Evolutionary conservation across 805 yeast genomes (phyloP).

Genomic region (Candida schatavii): DNA sequence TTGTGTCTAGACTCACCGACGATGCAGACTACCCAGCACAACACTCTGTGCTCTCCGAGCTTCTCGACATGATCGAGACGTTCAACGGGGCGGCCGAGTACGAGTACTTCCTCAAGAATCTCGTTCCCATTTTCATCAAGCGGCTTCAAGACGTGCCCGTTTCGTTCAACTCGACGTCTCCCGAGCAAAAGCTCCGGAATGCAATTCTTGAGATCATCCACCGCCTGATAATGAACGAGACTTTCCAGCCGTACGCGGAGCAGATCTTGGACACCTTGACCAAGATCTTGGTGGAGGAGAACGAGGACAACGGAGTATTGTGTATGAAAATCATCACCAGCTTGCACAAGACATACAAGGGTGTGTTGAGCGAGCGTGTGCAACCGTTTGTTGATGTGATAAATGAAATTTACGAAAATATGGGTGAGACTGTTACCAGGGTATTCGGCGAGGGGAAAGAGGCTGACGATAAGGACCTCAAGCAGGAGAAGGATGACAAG

Average conservation of each 20-base stretch:
- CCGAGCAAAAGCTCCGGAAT: slow-evolving; percentile 77
- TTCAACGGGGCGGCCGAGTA: slow-evolving; percentile 81
- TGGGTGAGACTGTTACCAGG: slow-evolving; percentile 70
- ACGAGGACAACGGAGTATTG: slow-evolving; percentile 92
- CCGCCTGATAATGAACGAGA: slow-evolving; percentile 78
- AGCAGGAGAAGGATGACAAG: slow-evolving; percentile 20
- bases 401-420: slow-evolving; percentile 71
- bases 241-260: slow-evolving; percentile 67
- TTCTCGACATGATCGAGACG: slow-evolving; percentile 83
- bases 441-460: slow-evolving; percentile 47
- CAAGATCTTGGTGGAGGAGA: slow-evolving; percentile 64
- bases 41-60: slow-evolving; percentile 71
- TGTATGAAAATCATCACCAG: slow-evolving; percentile 86
- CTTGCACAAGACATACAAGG: slow-evolving; percentile 80
- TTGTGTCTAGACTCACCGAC: slow-evolving; percentile 62
- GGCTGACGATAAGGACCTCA: slow-evolving; percentile 1
- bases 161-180: slow-evolving; percentile 61
- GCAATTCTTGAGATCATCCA: slow-evolving; percentile 75
- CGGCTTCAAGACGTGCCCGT: slow-evolving; percentile 68
- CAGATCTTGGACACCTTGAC: slow-evolving; percentile 59
- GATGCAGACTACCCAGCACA: slow-evolving; percentile 55
- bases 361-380: slow-evolving; percentile 63
- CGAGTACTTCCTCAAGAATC: slow-evolving; percentile 64
- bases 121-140: slow-evolving; percentile 67
- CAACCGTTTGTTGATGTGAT: slow-evolving; percentile 76